Percentiles rank a stretch among this genome's conserved stretches.
Conservation (phyloP, 1,284 basidiomycete genomes). For the Marasmius fiardii region DNA sequence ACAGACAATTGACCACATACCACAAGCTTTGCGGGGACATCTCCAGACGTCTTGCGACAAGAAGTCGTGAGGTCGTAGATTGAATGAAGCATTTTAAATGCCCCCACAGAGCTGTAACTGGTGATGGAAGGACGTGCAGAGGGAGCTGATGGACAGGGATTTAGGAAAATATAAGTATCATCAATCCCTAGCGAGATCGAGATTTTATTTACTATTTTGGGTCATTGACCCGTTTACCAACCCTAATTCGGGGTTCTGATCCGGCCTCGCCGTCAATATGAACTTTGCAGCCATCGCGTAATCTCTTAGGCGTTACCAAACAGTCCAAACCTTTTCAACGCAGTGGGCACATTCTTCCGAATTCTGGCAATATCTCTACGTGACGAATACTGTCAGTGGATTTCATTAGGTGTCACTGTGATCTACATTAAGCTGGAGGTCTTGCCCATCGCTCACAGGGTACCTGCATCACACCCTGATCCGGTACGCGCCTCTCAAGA, state of each 20-base stretch:
- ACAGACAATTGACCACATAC: conserved; percentile 43
- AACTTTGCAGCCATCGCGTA: not conserved
- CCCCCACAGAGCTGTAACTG: not conserved
- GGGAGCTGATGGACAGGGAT: not conserved
- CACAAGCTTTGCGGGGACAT: conserved; percentile 86
- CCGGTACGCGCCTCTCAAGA: too few relatives aligned
- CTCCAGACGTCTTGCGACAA: conserved; percentile 77
- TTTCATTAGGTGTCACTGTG: not conserved
- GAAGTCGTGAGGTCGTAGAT: conserved; percentile 88
- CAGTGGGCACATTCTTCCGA: not conserved
- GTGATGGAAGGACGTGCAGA: not conserved
- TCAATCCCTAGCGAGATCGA: not conserved
- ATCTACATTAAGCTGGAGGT: too few relatives aligned
- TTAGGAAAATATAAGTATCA: not conserved
- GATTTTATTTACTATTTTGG: not conserved
- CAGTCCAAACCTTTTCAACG: too few relatives aligned
- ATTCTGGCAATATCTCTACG: not conserved
- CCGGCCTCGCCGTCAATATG: not conserved
- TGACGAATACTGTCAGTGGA: not conserved
- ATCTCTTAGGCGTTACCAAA: not conserved
- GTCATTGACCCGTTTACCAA: not conserved
- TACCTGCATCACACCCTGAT: too few relatives aligned
- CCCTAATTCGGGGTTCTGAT: not conserved
- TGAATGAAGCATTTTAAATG: conserved; percentile 56
- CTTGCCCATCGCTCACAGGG: too few relatives aligned